Evolutionary conservation across 768 basidiomycete species (phyloP).

Genomic region (Hortiboletus flavorubellus): DNA sequence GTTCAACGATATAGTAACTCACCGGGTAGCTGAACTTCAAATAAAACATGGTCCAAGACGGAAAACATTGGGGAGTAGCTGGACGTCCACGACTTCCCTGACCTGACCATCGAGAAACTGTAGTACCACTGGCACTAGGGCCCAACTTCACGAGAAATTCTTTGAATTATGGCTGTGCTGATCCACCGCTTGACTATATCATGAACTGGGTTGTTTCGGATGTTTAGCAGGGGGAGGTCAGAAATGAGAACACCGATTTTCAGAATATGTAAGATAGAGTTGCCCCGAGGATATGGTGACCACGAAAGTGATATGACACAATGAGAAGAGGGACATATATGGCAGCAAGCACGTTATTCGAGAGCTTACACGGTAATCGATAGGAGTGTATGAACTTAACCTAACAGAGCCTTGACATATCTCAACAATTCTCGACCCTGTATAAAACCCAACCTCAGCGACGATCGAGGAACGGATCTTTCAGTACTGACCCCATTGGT

Average conservation of each 20-base stretch:
- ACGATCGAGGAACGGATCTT: slow-evolving; percentile 4
- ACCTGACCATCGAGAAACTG: slow-evolving; percentile 4
- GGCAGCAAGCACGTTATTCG: neutral
- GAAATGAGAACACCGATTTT: neutral
- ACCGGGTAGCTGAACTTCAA: neutral
- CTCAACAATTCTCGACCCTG: slow-evolving; percentile 69
- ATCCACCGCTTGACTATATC: neutral
- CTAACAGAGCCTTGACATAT: slow-evolving; percentile 67
- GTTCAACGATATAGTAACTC: neutral
- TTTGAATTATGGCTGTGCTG: neutral
- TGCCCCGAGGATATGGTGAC: no score
- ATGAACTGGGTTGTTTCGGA: neutral
- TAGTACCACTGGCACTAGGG: neutral
- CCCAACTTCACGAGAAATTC: neutral
- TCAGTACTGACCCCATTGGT: slow-evolving; percentile 57
- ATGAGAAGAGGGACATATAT: neutral
- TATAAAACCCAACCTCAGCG: slow-evolving; percentile 5
- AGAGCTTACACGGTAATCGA: neutral
- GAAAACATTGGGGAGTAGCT: neutral
- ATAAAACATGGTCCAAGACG: neutral
- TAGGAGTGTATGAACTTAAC: slow-evolving; percentile 34
- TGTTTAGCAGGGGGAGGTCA: neutral
- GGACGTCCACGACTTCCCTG: neutral
- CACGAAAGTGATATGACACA: neutral
- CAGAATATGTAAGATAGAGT: neutral